Evolutionary conservation across 2,329 filamentous ascomycete genomes (phyloP), one percentile per base, ranked within the genome.

Genomic region (Sporothrix dimorphospora): DNA sequence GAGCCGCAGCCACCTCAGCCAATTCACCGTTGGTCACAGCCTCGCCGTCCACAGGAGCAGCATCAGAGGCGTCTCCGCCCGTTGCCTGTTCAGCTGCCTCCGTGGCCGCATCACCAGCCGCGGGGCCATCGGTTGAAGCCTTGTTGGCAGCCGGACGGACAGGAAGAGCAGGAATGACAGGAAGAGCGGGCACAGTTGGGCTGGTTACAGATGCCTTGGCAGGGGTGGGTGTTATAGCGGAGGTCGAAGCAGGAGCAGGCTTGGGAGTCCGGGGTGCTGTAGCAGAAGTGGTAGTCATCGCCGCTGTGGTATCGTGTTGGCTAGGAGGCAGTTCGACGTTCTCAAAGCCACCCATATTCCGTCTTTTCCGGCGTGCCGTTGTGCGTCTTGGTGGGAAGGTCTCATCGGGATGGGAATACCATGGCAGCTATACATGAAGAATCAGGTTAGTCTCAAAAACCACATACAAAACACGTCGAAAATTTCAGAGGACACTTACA

Each of bases 401-500:
- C 38, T 80, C 76, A 42, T 87, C 85, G 3, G 86, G 85, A 42
- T 79, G 80, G 0, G 88, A 89, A 34, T 84, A 77, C 88, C 88
- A 90, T 11, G 89, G 89, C 11, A 90, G 80, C 87, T 90, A 34
- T 11, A 34, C 3, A 24, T n/a, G 21, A 16, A 27, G 21, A 53
- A 21, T 11, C 7, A 12, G 24, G 51, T 66, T 11, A 63, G 59
- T 21, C 1, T 27, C 9, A 27, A 24, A 11, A 6, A 4, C 19
- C 19, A n/a, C 34, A 24, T 45, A 5, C 4, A 5, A 40, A 3
- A 14, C 19, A 3, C 1, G 8, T 21, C 42, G 12, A 7, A 42
- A 14, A 21, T 3, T 47, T 19, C 4, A 47, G 21, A 4, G 21
- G 12, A 63, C 59, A 83, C 86, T 83, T 81, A 89, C 87, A 34